Percentiles rank a stretch among this genome's conserved stretches.
These are phyloP conservation scores for Cordyceps farinosa DNA, from an alignment of 2,329 filamentous ascomycete species.

Conservation along the genomic window DNA sequence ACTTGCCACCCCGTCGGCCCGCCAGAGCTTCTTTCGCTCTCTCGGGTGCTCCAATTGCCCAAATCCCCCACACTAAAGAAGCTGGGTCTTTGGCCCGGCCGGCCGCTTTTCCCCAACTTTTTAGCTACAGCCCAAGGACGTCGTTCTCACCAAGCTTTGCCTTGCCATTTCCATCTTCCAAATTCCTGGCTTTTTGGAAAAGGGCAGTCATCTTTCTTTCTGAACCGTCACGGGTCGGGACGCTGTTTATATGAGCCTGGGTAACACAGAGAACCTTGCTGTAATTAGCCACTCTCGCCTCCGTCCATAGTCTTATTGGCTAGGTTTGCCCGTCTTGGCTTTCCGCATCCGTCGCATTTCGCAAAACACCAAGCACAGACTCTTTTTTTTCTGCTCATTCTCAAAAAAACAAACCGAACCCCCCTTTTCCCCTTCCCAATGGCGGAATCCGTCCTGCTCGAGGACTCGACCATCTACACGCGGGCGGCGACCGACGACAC, in stretches of 20 bases:
- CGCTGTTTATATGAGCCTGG: neutral
- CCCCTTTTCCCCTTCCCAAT: neutral
- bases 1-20: neutral
- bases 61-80: neutral
- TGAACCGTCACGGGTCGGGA: neutral
- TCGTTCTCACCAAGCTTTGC: neutral
- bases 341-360: neutral
- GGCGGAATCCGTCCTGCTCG: constrained; percentile 10
- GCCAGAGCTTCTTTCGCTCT: too few species aligned
- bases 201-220: neutral
- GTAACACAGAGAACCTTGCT: neutral
- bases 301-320: neutral
- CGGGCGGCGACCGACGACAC: neutral
- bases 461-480: constrained; percentile 11
- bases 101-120: constrained; percentile 3
- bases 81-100: neutral
- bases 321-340: neutral
- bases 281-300: neutral
- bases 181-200: neutral
- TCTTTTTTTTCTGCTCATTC: neutral
- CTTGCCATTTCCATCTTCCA: neutral
- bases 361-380: neutral
- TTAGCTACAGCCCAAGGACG: neutral
- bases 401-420: neutral
- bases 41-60: neutral